Conservation (phyloP, 2,329 filamentous ascomycete genomes). For the Aspergillus sp. region DNA sequence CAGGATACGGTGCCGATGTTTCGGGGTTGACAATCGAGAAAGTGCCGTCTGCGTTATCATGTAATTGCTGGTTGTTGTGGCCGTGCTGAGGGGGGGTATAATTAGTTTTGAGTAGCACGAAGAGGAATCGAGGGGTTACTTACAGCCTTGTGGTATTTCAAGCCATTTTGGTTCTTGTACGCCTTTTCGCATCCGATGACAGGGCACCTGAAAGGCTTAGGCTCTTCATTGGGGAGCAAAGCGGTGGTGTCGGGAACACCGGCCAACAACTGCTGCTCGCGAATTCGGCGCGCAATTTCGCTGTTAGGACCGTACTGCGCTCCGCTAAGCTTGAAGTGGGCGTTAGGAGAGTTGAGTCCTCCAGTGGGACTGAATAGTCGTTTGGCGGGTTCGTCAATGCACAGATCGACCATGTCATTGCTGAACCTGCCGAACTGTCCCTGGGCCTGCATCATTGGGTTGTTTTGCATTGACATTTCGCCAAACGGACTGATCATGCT, state of each 20-base stretch:
- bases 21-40: constrained; percentile 98
- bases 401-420: constrained; percentile 58
- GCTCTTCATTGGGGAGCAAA: constrained; percentile 71
- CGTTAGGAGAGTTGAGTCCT: constrained; percentile 64
- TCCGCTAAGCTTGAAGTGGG: constrained; percentile 72
- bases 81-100: constrained; percentile 60
- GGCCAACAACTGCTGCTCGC: constrained; percentile 63
- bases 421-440: constrained; percentile 43
- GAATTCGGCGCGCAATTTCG: constrained; percentile 67
- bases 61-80: constrained; percentile 93
- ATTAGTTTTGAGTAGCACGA: constrained; percentile 21
- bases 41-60: constrained; percentile 94
- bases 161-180: constrained; percentile 98
- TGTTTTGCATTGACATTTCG: constrained; percentile 59
- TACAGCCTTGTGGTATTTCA: constrained; percentile 82
- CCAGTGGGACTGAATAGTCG: constrained; percentile 84
- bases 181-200: constrained; percentile 99
- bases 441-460: constrained; percentile 42
- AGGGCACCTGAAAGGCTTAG: constrained; percentile 96
- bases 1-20: constrained; percentile 89
- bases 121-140: constrained; percentile 27
- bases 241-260: constrained; percentile 51
- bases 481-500: constrained; percentile 65
- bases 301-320: constrained; percentile 75
- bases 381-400: constrained; percentile 93